Evolutionary conservation across 495 filamentous ascomycete genomes (phyloP).

Genomic region (Pseudevernia furfuracea): DNA sequence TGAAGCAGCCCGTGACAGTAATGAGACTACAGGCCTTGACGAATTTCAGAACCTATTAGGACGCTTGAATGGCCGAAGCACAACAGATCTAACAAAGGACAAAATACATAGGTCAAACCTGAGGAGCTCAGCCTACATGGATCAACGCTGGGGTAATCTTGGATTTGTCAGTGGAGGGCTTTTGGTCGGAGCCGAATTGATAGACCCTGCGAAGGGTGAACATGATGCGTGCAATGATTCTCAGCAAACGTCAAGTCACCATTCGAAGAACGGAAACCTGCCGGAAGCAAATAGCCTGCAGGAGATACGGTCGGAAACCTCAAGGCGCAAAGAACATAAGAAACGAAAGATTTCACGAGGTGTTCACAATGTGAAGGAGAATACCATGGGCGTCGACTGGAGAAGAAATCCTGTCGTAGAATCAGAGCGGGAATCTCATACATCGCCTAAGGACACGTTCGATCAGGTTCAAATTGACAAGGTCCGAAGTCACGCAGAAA

Average conservation of each 20-base stretch:
- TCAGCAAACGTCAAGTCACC: not conserved
- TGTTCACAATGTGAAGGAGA: not conserved
- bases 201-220: not conserved
- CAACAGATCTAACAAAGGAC: slow-evolving; percentile 58
- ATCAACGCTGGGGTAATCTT: slow-evolving; percentile 63
- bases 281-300: not conserved
- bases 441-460: slow-evolving; percentile 32
- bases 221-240: not conserved
- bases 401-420: not conserved
- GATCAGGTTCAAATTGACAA: slow-evolving; percentile 20
- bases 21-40: slow-evolving; percentile 73
- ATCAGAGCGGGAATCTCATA: slow-evolving; percentile 18
- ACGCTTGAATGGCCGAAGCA: slow-evolving; percentile 78
- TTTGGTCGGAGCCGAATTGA: slow-evolving; percentile 36
- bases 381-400: not conserved
- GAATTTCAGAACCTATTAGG: slow-evolving; percentile 78
- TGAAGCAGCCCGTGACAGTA: slow-evolving; percentile 47
- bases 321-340: not conserved
- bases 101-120: slow-evolving; percentile 51
- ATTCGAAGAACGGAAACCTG: not conserved
- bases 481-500: slow-evolving; percentile 28
- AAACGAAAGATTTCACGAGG: not conserved
- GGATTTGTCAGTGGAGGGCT: slow-evolving; percentile 76
- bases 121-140: slow-evolving; percentile 58
- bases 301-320: not conserved